Evolutionary conservation across 208 protist species (phyloP).

Genomic region (Trypanosomatidae sp.): DNA sequence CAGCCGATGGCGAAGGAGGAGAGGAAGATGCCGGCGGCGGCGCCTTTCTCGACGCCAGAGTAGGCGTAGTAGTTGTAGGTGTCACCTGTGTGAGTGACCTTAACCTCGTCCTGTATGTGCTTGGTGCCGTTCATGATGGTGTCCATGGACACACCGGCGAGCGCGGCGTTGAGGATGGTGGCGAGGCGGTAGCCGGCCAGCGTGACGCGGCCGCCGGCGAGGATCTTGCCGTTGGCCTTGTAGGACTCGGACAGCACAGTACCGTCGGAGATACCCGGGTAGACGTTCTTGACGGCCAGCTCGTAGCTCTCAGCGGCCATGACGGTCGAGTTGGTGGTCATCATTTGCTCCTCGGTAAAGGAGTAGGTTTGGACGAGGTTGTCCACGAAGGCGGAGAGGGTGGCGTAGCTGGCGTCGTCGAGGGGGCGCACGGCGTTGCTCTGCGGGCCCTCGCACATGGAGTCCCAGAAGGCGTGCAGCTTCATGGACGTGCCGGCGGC

Average conservation of each 20-base stretch:
- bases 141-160: slow-evolving; percentile 22
- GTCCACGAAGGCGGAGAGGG: slow-evolving; percentile 35
- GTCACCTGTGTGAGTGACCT: slow-evolving; percentile 14
- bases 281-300: slow-evolving; percentile 33
- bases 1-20: slow-evolving; percentile 20
- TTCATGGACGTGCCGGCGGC: slow-evolving; percentile 20
- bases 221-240: slow-evolving; percentile 13
- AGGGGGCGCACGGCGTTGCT: slow-evolving; percentile 29
- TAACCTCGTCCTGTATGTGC: slow-evolving; percentile 13
- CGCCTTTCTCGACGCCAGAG: slow-evolving; percentile 12
- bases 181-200: slow-evolving; percentile 40
- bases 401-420: slow-evolving; percentile 19
- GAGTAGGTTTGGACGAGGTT: slow-evolving; percentile 28
- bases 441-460: slow-evolving; percentile 40
- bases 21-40: slow-evolving; percentile 15
- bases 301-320: slow-evolving; percentile 47
- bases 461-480: slow-evolving; percentile 65
- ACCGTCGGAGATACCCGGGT: slow-evolving; percentile 36
- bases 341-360: slow-evolving; percentile 35
- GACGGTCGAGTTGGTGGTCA: slow-evolving; percentile 19
- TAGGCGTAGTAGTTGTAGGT: slow-evolving; percentile 31
- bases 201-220: slow-evolving; percentile 16
- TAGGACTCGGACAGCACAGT: slow-evolving; percentile 31
- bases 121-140: slow-evolving; percentile 14
- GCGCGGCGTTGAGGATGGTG: slow-evolving; percentile 24